Base-by-base conservation (phyloP, 208 protist species). In the Leishmania gerbilli region DNA sequence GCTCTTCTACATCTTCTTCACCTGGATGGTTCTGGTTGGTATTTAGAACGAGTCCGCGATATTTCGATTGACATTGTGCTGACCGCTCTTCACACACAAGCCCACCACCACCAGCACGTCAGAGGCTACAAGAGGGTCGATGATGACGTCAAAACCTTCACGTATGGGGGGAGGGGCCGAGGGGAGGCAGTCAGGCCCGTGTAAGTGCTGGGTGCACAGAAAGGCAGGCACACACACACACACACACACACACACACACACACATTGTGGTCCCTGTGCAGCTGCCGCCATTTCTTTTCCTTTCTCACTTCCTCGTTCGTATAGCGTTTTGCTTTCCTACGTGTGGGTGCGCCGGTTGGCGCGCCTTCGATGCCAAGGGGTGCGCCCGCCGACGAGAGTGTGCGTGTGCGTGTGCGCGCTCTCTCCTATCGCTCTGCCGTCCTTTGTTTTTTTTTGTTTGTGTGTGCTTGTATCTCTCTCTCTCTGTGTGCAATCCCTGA, bases 1-100 rank as follows among this genome's bases (percentile, higher is more conserved):
- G 15, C 90, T 99, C 15, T 99, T 99, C 83, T 99, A 98, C 83
- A 71, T 96, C 68, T 91, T 95, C 65, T 88, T 99, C 51, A 88
- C 89, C 40, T 99, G 96, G 95, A 94, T 99, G 90, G 81, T 96
- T 8, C 68, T 90, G 11, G 90, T 92, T 15, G 90, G 90, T 45
- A 64, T 95, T 15, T 92, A 86, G 60, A 15, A 42, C 42, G 55
- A 21, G 11, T 0, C 21, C 19, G 21, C 13, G 55, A 27, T 19
- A 7, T 67, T 5, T 17, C 42, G 27, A 1, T n/a, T 8, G 51
- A 0, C 55, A 1, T 24, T 49, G 49, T 42, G 37, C 8, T 42
- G 37, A 13, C 19, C 2, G 17, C 47, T 2, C 24, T 51, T 19
- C 45, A 17, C 45, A 37, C 69, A 56, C 27, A 37, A 27, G 8